These are phyloP conservation scores for Pterocarpus santalinus DNA, from an alignment of 306 rosid genomes.

Conservation along the genomic window DNA sequence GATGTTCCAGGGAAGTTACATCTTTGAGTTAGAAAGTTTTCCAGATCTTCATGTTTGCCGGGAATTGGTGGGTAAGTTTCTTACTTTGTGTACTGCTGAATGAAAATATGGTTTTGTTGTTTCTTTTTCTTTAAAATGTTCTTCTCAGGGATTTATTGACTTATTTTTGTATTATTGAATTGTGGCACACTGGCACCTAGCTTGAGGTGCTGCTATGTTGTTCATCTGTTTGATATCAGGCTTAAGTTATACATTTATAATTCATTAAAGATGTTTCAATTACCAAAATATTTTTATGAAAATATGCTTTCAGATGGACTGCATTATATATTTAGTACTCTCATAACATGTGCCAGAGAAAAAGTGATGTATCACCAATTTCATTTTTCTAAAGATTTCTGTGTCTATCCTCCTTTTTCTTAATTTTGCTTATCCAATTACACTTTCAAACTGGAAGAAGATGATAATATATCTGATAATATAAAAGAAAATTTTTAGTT, in stretches of 20 bases:
- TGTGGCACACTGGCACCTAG: slow-evolving; percentile 34
- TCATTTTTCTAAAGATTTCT: slow-evolving; percentile 11
- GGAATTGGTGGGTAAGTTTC: slow-evolving; percentile 79
- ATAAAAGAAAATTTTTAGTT: neutral
- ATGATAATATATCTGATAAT: slow-evolving; percentile 13
- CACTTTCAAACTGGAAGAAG: slow-evolving; percentile 19
- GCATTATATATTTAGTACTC: slow-evolving; percentile 28
- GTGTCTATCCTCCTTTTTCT: neutral
- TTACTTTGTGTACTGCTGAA: slow-evolving; percentile 20
- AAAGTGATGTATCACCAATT: slow-evolving; percentile 4
- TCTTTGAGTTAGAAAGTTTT: slow-evolving; percentile 85
- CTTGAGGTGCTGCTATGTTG: slow-evolving; percentile 31
- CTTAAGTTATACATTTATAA: slow-evolving; percentile 25
- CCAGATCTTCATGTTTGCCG: slow-evolving; percentile 86
- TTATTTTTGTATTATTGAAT: slow-evolving; percentile 11
- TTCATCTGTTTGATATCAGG: slow-evolving; percentile 18
- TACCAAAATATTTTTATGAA: neutral
- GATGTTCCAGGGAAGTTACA: slow-evolving; percentile 80
- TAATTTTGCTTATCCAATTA: slow-evolving; percentile 16
- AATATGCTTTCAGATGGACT: slow-evolving; percentile 27
- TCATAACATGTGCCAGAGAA: neutral
- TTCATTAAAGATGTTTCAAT: slow-evolving; percentile 18
- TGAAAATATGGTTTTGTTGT: slow-evolving; percentile 28
- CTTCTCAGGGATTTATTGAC: neutral
- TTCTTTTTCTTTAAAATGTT: neutral